These are phyloP conservation scores for Auriscalpium vulgare DNA, from an alignment of 768 basidiomycete species.

Conservation along the genomic window DNA sequence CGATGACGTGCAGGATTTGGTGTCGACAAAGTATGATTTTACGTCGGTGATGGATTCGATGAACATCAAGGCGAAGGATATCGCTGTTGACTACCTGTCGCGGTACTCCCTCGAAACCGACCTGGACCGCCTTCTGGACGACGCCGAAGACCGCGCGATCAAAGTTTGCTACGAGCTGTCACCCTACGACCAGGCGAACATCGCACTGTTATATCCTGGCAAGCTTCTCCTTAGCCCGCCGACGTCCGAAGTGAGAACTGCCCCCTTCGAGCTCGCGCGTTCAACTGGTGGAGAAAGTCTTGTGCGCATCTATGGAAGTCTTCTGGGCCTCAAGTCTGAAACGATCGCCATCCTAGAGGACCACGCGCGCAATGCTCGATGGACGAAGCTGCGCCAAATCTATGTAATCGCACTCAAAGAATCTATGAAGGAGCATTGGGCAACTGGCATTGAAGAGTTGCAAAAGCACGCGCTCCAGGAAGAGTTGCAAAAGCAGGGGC, in stretches of 20 bases:
- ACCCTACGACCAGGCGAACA: neutral
- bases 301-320: neutral
- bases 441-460: neutral
- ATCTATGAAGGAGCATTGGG: neutral
- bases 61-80: neutral
- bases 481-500: neutral
- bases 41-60: neutral
- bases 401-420: neutral
- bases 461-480: neutral
- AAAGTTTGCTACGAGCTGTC: neutral
- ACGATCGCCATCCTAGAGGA: neutral
- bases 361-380: neutral
- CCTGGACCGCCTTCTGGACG: neutral
- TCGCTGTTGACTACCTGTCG: neutral
- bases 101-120: neutral
- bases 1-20: neutral
- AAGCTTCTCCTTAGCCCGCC: neutral
- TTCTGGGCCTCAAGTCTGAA: neutral
- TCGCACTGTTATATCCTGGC: neutral
- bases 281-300: neutral
- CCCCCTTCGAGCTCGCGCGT: neutral
- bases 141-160: neutral
- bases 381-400: neutral
- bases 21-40: neutral
- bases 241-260: neutral